Evolutionary conservation across 2,329 filamentous ascomycete genomes (phyloP), one percentile per base, ranked within the genome.

Genomic region (Pseudogymnoascus sp.): DNA sequence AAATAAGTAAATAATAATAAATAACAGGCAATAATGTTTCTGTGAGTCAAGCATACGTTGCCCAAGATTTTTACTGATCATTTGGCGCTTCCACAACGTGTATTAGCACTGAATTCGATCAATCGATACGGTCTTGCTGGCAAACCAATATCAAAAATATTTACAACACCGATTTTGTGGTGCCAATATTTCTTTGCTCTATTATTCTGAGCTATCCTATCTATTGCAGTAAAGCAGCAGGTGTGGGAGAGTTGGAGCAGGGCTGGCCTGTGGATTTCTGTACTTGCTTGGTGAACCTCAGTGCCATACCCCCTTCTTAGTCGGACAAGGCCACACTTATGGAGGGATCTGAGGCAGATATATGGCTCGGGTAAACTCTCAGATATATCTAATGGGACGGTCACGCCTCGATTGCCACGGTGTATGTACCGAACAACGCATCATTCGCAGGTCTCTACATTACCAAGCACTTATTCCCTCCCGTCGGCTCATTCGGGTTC

Each of bases 401-500:
- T 10, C 29, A 33, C 35, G 15, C 10, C 29, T 55, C 25, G 7
- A 17, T 21, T 55, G 48, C 48, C 29, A 55, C 15, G 27, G 29
- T 55, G 48, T 51, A 33, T 55, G 15, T 35, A 33, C 48, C 48
- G 13, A 33, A n/a, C 39, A 55, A 17, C 39, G 29, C 55, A 55
- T 55, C 29, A 31, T 12, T 17, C 44, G 1, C 29, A 4, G n/a
- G 48, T 21, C 48, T 21, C 71, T 81, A 99, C 94, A 99, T 97
- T 69, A 97, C 74, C 62, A 75, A 70, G 75, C 94, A 97, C 77
- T 95, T 96, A 70, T 85, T 85, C 62, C 88, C 88, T 62, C 86
- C 88, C 27, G 91, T 81, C 6, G 91, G 88, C 77, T 96, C 91
- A 70, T 87, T 87, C 1, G 93, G 92, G 73, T 95, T 96, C 77